phyloP scores from a whole-genome alignment of 2,329 filamentous ascomycete species.

The Colletotrichum cordylinicola region DNA sequence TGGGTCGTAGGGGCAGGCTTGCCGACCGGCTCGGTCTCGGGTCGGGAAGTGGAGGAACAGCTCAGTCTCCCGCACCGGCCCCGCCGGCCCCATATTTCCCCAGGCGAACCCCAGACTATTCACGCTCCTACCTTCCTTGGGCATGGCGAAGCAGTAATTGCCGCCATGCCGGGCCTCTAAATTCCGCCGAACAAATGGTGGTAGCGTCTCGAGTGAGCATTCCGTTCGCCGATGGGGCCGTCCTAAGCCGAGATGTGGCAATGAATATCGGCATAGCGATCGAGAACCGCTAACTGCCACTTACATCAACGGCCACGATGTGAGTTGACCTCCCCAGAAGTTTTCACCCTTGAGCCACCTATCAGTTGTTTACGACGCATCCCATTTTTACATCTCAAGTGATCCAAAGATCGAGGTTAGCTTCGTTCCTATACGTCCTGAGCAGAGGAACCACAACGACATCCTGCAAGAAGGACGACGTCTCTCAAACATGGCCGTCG shows the following conservation, averaged over 20 bases:
- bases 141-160: background rate
- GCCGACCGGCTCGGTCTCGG: background rate
- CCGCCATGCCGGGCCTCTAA: background rate
- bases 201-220: background rate
- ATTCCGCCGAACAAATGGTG: background rate
- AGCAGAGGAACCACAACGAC: background rate
- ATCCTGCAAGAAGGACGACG: background rate
- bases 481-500: conserved; percentile 4
- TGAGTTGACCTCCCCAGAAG: background rate
- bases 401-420: background rate
- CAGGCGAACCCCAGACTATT: background rate
- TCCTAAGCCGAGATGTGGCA: background rate
- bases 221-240: conserved; percentile 8
- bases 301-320: background rate
- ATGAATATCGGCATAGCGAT: background rate
- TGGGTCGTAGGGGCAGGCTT: background rate
- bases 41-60: conserved; percentile 7
- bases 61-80: background rate
- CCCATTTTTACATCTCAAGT: background rate
- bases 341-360: background rate
- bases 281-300: background rate
- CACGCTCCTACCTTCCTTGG: background rate
- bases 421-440: background rate
- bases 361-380: background rate
- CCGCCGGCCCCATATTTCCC: conserved; percentile 9